Evolutionary conservation across 1,139 yeast species (phyloP).

Genomic region (Debaryomycetaceae sp.): DNA sequence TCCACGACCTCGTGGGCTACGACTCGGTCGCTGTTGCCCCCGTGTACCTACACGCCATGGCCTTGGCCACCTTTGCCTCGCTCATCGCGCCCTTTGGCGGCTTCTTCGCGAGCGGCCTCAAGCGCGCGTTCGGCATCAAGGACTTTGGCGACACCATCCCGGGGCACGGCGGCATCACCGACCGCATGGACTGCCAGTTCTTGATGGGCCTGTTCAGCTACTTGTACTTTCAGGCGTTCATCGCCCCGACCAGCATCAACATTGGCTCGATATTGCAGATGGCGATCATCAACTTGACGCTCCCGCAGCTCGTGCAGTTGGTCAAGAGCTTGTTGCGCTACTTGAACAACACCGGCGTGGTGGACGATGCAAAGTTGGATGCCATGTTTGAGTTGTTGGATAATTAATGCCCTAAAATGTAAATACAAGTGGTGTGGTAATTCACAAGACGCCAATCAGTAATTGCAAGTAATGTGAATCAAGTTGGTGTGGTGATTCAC

Average conservation of each 20-base stretch:
- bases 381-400: constrained; percentile 20
- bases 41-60: constrained; percentile 76
- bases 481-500: no score
- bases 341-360: constrained; percentile 43
- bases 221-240: constrained; percentile 84
- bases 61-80: constrained; percentile 89
- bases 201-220: constrained; percentile 94
- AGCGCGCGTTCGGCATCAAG: constrained; percentile 92
- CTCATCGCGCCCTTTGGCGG: constrained; percentile 98
- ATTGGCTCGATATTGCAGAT: constrained; percentile 67
- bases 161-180: constrained; percentile 98
- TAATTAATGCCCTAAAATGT: constrained; percentile 3
- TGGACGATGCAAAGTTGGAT: constrained; percentile 22
- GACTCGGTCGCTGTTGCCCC: constrained; percentile 66
- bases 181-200: constrained; percentile 95
- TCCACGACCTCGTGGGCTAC: constrained; percentile 32
- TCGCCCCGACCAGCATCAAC: constrained; percentile 61
- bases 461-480: no score
- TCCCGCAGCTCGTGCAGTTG: constrained; percentile 56
- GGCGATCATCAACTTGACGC: constrained; percentile 60
- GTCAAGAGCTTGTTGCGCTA: constrained; percentile 53
- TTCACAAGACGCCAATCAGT: no score
- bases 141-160: constrained; percentile 91
- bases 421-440: no score
- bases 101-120: constrained; percentile 91